Evolutionary conservation across 495 filamentous ascomycete genomes (phyloP), one percentile per base, ranked within the genome.

Genomic region (Penicillium psychrofluorescens): DNA sequence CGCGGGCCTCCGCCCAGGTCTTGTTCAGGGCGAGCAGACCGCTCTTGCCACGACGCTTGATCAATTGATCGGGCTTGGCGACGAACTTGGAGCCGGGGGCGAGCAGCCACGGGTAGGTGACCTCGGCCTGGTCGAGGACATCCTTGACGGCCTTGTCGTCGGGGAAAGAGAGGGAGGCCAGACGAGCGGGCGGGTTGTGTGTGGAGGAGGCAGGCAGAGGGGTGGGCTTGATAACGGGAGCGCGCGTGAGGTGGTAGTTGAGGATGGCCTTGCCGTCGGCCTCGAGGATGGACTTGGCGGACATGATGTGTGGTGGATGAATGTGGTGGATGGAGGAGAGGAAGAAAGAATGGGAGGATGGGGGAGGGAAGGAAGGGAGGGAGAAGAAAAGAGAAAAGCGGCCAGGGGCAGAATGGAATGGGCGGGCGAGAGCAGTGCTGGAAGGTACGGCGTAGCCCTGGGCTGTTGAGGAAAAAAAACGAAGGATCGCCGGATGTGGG

Each of bases 201-300:
- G 81, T 92, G 46, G 81, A 62, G 50, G 87, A 76, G 51, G 79
- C 62, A 52, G 92, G 90, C 16, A 99, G 88, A 68, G 94, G 87
- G 59, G 89, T 88, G 40, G 92, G 89, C 83, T 95, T 95, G 80
- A 99, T 96, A 63, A 95, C 85, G 45, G 91, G 84, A 46, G 92
- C 90, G 60, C 92, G 85, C 54, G 92, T 99, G 77, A 99, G 90
- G 81, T 99, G 92, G 78, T 95, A 99, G 85, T 95, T 96, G 78
- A 99, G 77, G 77, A 99, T 97, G 76, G 92, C 92, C 85, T 99
- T 99, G 81, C 92, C 92, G 74, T 99, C 92, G 77, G 94, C 92
- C 74, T 99, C 92, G 79, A 83, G 71, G 61, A 99, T 96, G 47
- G 91, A 84, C 74, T 99, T 99, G 69, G 92, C 94, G 66, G 92